These are phyloP conservation scores for Pythium pyrilobum DNA, from an alignment of 352 stramenopile species.

Conservation along the genomic window DNA sequence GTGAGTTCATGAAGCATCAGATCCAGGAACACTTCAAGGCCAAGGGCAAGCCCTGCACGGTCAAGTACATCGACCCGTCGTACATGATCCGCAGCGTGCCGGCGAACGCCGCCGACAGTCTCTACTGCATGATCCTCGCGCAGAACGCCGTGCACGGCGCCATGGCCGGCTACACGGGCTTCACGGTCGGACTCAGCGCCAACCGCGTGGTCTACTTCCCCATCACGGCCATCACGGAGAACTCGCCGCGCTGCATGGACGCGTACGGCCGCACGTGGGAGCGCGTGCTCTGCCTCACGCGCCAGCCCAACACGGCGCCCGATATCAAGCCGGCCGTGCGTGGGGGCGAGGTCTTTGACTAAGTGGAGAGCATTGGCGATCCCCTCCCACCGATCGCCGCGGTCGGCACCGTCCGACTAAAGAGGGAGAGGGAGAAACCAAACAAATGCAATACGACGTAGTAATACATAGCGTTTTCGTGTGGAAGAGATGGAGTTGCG, in stretches of 20 bases:
- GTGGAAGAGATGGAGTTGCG: not conserved
- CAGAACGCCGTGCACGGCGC: conserved; percentile 98
- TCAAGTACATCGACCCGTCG: conserved; percentile 98
- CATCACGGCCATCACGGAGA: conserved; percentile 81
- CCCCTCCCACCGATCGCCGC: not conserved
- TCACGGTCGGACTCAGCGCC: conserved; percentile 96
- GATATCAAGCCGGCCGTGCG: conserved; percentile 33
- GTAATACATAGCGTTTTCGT: too few species aligned
- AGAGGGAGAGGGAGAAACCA: too few species aligned
- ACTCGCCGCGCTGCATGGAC: conserved; percentile 88
- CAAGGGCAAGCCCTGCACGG: conserved; percentile 82
- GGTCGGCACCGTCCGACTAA: too few species aligned
- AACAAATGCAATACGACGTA: too few species aligned
- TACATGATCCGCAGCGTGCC: conserved; percentile 96
- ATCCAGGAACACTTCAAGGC: conserved; percentile 93
- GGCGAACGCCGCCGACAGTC: conserved; percentile 90
- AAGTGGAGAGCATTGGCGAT: conserved; percentile 4
- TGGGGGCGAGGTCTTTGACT: conserved; percentile 67
- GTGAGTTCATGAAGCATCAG: conserved; percentile 95
- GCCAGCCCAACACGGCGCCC: conserved; percentile 90
- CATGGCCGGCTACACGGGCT: conserved; percentile 98
- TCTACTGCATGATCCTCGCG: conserved; percentile 97
- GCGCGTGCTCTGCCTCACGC: conserved; percentile 92
- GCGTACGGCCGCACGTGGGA: conserved; percentile 90
- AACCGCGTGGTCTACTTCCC: conserved; percentile 94